These are phyloP conservation scores for Aphanocladium album DNA, from an alignment of 2,329 filamentous ascomycete genomes.

Conservation along the genomic window DNA sequence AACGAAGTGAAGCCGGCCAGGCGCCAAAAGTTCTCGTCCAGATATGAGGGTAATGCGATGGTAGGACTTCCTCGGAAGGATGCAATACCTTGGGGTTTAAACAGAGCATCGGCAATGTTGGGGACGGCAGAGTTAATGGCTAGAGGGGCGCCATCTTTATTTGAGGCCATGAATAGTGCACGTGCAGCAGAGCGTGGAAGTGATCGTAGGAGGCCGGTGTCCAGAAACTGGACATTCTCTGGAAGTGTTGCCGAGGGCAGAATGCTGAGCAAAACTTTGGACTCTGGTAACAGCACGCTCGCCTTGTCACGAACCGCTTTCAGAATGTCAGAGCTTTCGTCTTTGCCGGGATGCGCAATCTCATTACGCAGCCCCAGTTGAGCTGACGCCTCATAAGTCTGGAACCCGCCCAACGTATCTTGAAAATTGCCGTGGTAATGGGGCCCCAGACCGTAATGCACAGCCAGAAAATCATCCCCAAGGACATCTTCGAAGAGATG, in stretches of 20 bases:
- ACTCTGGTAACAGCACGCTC: conserved; percentile 74
- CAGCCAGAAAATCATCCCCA: conserved; percentile 86
- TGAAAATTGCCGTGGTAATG: conserved; percentile 96
- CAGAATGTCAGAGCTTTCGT: conserved; percentile 87
- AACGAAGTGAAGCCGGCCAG: conserved; percentile 87
- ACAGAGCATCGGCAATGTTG: conserved; percentile 82
- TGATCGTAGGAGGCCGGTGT: conserved; percentile 69
- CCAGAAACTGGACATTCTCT: conserved; percentile 73
- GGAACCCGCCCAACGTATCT: conserved; percentile 90
- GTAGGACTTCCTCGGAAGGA: conserved; percentile 79
- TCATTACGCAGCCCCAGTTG: conserved; percentile 89
- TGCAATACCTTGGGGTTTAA: conserved; percentile 72
- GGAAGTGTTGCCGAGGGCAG: conserved; percentile 75
- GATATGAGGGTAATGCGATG: conserved; percentile 70
- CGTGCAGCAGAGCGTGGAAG: conserved; percentile 70
- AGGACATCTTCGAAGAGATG: conserved; percentile 83
- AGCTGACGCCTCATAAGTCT: conserved; percentile 92
- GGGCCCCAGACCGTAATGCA: conserved; percentile 83
- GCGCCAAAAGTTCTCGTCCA: conserved; percentile 91
- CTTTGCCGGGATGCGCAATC: conserved; percentile 79
- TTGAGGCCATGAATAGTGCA: conserved; percentile 41
- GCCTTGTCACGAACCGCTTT: conserved; percentile 83
- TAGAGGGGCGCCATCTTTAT: conserved; percentile 60
- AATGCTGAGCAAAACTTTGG: conserved; percentile 75
- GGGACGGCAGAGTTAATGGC: conserved; percentile 86